Base-by-base conservation (phyloP, 768 basidiomycete genomes). In the Rhodotorula diobovata region DNA sequence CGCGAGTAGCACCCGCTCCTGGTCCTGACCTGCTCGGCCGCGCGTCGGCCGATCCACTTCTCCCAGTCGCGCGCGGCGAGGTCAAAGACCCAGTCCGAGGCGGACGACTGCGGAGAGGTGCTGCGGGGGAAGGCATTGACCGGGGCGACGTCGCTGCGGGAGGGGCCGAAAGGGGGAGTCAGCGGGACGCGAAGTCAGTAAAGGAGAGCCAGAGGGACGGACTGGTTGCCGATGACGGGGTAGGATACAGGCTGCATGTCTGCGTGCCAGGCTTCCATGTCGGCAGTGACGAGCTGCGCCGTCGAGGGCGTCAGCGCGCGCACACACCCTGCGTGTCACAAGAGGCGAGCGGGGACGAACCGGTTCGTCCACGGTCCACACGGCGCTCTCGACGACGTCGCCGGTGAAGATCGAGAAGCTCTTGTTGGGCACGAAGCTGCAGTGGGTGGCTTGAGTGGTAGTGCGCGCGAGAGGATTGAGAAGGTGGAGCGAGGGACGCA, bases 331-430 rank as follows among this genome's bases (percentile, higher is more conserved):
- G 4, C 23, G 25, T 1, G 48, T 10, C 2, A 25, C 48, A 12
- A 8, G 48, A 6, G 25, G 25, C 2, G 7, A 48, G 46, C 12
- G 45, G 46, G 21, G 39, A 62, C 62, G 62, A 30, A 70, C 73
- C 10, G 67, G 16, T 37, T 75, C 37, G 25, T 66, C 45, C 4
- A 70, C 66, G 0, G 61, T 62, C 74, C 74, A 75, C 0, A 75
- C 74, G 1, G 74, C 74, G 41, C 57, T 60, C 37, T 87, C 86
- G 10, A 87, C 83, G 12, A 87, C 85, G 76, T 88, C 87, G 12
- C 87, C 87, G 6, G 87, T 88, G 74, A 87, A 88, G 45, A 88
- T 83, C 10, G 85, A 83, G 76, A 86, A 87, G 16, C 61, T 34
- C 16, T 63, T 65, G 60, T 68, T 59, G 4, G 69, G 71, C 0